phyloP scores from a whole-genome alignment of 1,284 basidiomycete species.

The Erythrobasidium hasegawianum region DNA sequence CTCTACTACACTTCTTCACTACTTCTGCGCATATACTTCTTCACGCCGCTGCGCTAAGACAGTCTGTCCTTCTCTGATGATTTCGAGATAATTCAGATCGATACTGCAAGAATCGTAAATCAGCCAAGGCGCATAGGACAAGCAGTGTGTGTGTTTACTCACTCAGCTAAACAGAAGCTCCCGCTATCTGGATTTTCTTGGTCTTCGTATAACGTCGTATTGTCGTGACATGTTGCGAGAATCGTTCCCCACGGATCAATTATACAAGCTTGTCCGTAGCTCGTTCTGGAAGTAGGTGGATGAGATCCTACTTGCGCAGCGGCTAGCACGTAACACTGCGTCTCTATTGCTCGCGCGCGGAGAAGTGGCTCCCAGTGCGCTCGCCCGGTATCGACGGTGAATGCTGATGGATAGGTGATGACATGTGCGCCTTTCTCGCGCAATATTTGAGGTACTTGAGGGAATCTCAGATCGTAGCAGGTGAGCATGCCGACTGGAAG shows the following conservation, averaged over 20 bases:
- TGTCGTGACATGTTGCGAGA: conserved; percentile 35
- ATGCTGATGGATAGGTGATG: conserved; percentile 55
- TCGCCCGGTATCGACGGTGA: conserved; percentile 53
- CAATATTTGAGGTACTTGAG: conserved; percentile 52
- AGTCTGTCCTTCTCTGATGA: conserved; percentile 42
- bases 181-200: conserved; percentile 33
- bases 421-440: conserved; percentile 52
- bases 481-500: conserved; percentile 51
- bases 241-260: conserved; percentile 43
- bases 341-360: conserved; percentile 51
- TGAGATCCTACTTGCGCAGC: conserved; percentile 49
- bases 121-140: too few species aligned
- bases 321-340: conserved; percentile 50
- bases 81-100: conserved; percentile 39
- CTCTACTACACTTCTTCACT: conserved; percentile 6
- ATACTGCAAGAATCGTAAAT: conserved; percentile 31
- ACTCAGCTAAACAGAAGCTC: conserved; percentile 29
- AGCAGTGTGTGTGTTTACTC: too few species aligned
- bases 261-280: conserved; percentile 41
- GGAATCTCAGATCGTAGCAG: conserved; percentile 57
- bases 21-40: conserved; percentile 39
- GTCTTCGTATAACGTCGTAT: conserved; percentile 14
- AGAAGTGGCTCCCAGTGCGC: conserved; percentile 47
- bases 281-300: conserved; percentile 34
- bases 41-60: conserved; percentile 41